Evolutionary conservation across 2,329 filamentous ascomycete genomes (phyloP).

Genomic region (Scopulariopsis brevicaulis): DNA sequence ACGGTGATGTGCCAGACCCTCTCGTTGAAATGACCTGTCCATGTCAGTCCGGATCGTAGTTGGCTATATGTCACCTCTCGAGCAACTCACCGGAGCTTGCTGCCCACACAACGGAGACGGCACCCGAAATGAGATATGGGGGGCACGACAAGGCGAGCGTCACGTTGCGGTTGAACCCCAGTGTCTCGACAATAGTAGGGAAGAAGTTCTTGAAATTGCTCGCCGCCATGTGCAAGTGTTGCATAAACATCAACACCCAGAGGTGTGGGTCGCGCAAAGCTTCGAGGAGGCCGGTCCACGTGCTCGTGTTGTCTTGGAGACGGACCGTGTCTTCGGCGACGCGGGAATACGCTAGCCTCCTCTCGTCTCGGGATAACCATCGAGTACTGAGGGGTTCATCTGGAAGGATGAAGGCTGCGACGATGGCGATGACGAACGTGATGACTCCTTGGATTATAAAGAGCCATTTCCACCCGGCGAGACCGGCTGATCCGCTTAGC

Average conservation of each 20-base stretch:
- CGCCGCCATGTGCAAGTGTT: slow-evolving; percentile 13
- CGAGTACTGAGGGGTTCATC: not conserved
- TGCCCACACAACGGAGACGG: slow-evolving; percentile 5
- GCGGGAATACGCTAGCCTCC: not conserved
- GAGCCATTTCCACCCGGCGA: not conserved
- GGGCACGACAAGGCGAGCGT: not conserved
- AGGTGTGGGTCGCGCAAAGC: slow-evolving; percentile 28
- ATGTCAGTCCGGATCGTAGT: slow-evolving; percentile 9
- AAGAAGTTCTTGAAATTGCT: slow-evolving; percentile 20
- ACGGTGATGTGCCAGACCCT: slow-evolving; percentile 29
- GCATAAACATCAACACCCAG: slow-evolving; percentile 31
- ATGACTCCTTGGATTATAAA: not conserved
- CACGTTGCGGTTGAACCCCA: not conserved
- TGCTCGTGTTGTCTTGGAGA: not conserved
- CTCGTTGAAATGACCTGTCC: slow-evolving; percentile 28
- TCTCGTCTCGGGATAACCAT: not conserved
- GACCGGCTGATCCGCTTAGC: slow-evolving; percentile 9
- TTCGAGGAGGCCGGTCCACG: not conserved
- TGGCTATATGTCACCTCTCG: too few relatives aligned
- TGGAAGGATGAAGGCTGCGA: not conserved
- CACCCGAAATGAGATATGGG: not conserved
- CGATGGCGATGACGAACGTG: not conserved
- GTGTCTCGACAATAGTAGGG: slow-evolving; percentile 8
- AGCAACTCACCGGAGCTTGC: too few relatives aligned
- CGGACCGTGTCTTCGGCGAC: not conserved